A percentile compares a stretch with the other conserved stretches of the same genome.
phyloP scores from a whole-genome alignment of 306 rosid genomes.

The Pyrus pyrifolia region DNA sequence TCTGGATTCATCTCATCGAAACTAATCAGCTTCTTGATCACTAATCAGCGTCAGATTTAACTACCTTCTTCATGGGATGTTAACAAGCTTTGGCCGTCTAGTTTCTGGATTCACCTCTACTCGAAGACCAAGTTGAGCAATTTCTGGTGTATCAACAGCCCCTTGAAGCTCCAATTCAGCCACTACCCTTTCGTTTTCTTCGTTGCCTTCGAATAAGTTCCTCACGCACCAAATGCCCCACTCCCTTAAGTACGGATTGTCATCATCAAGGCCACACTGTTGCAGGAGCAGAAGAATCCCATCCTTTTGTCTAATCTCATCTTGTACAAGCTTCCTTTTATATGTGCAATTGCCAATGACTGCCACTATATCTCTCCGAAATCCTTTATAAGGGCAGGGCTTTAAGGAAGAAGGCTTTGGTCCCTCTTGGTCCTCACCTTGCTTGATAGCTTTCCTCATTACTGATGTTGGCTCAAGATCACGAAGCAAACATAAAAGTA shows the following conservation, averaged over 20 bases:
- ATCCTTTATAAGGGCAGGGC: conserved; percentile 63
- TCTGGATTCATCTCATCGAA: background rate
- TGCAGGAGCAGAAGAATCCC: conserved; percentile 70
- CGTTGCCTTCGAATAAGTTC: conserved; percentile 62
- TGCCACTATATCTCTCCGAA: conserved; percentile 66
- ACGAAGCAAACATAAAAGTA: conserved; percentile 47
- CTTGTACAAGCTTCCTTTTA: conserved; percentile 57
- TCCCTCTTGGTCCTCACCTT: conserved; percentile 27
- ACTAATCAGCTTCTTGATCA: background rate
- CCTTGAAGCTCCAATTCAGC: conserved; percentile 67
- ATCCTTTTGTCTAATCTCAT: conserved; percentile 44
- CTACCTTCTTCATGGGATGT: conserved; percentile 23
- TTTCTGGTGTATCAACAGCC: conserved; percentile 57
- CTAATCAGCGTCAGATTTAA: background rate
- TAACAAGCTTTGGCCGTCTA: conserved; percentile 64
- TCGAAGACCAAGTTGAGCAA: conserved; percentile 58
- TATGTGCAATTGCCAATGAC: conserved; percentile 61
- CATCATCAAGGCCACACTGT: conserved; percentile 77
- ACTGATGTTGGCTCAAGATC: conserved; percentile 71
- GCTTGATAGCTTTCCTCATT: conserved; percentile 47
- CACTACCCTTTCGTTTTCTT: conserved; percentile 63
- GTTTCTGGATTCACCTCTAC: conserved; percentile 66
- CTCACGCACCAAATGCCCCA: conserved; percentile 81
- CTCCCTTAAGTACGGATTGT: conserved; percentile 78
- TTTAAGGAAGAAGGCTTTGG: conserved; percentile 20